Evolutionary conservation across 352 stramenopile genomes (phyloP).

Genomic region (Elongisporangium anandrum): DNA sequence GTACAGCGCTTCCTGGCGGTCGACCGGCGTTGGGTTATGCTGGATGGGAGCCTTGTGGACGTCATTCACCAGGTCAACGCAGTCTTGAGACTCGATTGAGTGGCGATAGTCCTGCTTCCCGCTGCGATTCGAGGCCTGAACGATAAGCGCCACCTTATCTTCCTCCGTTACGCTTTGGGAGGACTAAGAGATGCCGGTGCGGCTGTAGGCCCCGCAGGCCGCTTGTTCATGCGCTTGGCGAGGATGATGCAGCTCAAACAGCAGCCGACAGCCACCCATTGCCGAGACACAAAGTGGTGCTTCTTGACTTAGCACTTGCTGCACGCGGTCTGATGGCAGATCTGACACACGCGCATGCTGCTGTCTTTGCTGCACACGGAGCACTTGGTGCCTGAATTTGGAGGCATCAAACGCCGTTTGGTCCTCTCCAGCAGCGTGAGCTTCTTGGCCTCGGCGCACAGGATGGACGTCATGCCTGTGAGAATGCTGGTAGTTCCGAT

Average conservation of each 20-base stretch:
- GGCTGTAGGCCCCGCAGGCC: conserved; percentile 9
- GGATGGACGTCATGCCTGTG: background rate
- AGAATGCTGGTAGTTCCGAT: background rate
- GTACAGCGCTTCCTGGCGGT: conserved; percentile 4
- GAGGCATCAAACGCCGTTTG: background rate
- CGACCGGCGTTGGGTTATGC: background rate
- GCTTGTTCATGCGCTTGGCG: conserved; percentile 20
- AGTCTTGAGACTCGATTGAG: background rate
- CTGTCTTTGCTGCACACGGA: background rate
- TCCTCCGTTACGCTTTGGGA: background rate
- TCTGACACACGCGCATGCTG: background rate
- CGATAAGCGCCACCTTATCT: background rate
- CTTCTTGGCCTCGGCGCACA: conserved; percentile 35
- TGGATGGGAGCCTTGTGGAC: background rate
- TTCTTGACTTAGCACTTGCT: background rate
- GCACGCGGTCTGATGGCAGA: background rate
- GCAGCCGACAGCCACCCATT: conserved; percentile 11
- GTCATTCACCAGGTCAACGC: too few species aligned
- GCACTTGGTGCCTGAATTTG: background rate
- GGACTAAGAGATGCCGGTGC: background rate
- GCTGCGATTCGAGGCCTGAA: background rate
- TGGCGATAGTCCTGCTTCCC: background rate
- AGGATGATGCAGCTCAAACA: conserved; percentile 32
- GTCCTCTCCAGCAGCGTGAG: conserved; percentile 24
- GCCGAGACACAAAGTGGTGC: conserved; percentile 13